Percentiles rank a stretch among this genome's conserved stretches.
Conservation (phyloP, 495 filamentous ascomycete genomes). For the Cladorrhinum samala region DNA sequence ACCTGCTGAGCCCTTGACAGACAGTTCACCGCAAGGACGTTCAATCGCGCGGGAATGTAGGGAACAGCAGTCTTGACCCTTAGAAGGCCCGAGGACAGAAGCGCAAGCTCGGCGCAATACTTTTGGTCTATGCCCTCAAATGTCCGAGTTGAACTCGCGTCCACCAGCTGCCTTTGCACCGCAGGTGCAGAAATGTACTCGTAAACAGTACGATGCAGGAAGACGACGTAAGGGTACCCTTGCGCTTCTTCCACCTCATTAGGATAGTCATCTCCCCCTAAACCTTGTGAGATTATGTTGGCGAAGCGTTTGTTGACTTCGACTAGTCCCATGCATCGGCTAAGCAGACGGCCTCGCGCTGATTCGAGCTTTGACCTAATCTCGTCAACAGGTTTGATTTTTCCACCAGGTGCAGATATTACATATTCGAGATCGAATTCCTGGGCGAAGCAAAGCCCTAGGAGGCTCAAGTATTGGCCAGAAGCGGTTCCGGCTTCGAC, state of each 20-base stretch:
- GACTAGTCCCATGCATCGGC: slow-evolving; percentile 2
- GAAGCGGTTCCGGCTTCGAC: background rate
- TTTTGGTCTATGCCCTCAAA: too few species aligned
- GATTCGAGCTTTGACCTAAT: background rate
- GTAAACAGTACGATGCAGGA: background rate
- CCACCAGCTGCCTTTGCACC: background rate
- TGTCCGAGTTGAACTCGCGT: too few species aligned
- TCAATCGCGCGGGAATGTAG: too few species aligned
- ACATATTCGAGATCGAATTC: background rate
- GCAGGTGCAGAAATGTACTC: background rate
- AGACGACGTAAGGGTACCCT: background rate
- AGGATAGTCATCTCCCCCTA: background rate
- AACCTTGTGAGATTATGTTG: too few species aligned
- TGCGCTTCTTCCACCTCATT: background rate
- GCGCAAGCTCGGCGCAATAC: too few species aligned
- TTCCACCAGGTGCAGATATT: background rate
- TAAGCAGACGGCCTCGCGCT: background rate
- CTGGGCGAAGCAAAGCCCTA: slow-evolving; percentile 3
- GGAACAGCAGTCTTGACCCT: too few species aligned
- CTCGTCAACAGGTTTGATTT: background rate
- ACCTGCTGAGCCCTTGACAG: too few species aligned
- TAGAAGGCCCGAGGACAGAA: too few species aligned
- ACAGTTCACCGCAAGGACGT: too few species aligned
- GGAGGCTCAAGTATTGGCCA: background rate
- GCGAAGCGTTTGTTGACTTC: slow-evolving; percentile 4